Conservation (phyloP, 345 rosid genomes). For the Leavenworthia alabamica region DNA sequence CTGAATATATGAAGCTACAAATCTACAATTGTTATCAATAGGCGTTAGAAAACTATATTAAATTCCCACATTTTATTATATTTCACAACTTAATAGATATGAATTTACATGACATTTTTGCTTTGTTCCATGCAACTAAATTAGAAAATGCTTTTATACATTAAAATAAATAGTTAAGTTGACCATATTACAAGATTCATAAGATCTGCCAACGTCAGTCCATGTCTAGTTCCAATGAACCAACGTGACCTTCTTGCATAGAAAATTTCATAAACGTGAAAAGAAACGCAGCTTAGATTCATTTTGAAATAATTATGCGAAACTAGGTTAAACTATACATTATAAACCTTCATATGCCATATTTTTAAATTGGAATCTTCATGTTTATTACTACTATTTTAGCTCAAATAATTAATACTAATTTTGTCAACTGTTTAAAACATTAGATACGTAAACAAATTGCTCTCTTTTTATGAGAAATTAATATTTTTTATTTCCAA, state of each 20-base stretch:
- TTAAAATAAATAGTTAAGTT: not conserved
- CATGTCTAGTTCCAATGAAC: not conserved
- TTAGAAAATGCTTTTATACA: not conserved
- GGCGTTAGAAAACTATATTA: not conserved
- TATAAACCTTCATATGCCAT: conserved; percentile 11
- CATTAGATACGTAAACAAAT: conserved; percentile 17
- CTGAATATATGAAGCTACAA: not conserved
- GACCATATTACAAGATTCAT: not conserved
- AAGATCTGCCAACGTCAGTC: conserved; percentile 8
- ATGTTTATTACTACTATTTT: not conserved
- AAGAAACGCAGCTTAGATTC: not conserved
- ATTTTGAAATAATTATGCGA: not conserved
- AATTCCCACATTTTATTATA: not conserved
- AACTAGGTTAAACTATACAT: not conserved
- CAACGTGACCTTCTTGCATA: not conserved
- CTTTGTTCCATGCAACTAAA: not conserved
- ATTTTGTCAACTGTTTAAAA: not conserved
- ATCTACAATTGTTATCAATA: not conserved
- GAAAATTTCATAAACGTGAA: not conserved
- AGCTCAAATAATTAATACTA: not conserved
- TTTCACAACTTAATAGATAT: not conserved
- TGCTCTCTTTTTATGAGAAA: conserved; percentile 4
- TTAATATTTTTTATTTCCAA: not conserved
- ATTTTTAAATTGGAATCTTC: conserved; percentile 4
- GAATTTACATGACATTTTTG: not conserved